Conservation (phyloP, 495 filamentous ascomycete genomes). For the Penicillium egyptiacum region DNA sequence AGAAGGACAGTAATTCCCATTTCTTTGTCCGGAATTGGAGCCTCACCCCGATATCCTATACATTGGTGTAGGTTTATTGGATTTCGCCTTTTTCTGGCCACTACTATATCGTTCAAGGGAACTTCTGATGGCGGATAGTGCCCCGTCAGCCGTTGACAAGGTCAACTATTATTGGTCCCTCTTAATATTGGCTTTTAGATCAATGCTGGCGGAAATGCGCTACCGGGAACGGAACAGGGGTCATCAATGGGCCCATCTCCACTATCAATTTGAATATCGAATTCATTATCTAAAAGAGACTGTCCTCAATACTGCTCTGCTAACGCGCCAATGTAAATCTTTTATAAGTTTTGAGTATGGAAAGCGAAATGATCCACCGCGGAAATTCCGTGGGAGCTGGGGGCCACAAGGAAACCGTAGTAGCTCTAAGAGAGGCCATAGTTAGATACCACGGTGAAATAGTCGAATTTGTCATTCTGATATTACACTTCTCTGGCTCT, state of each 20-base stretch:
- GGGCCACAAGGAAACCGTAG: not conserved
- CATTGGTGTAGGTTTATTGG: not conserved
- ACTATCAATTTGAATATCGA: not conserved
- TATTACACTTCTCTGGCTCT: not conserved
- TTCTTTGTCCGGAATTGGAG: not conserved
- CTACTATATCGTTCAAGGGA: not conserved
- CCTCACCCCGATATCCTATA: not conserved
- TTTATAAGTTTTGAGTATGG: not conserved
- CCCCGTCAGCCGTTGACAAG: not conserved
- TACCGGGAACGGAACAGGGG: not conserved
- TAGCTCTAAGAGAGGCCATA: not conserved
- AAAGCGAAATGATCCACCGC: not conserved
- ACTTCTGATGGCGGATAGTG: not conserved
- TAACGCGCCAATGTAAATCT: not conserved
- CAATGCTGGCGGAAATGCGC: not conserved
- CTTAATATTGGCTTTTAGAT: not conserved
- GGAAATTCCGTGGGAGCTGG: not conserved
- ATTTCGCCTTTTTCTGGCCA: not conserved
- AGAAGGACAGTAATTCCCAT: not conserved
- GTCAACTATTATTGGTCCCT: not conserved
- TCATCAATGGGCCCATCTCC: not conserved
- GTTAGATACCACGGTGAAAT: not conserved
- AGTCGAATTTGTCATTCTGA: not conserved
- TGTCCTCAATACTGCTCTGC: not conserved
- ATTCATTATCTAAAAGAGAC: not conserved